phyloP scores from a whole-genome alignment of 202 grass and related monocot species.

The Musa balbisiana region DNA sequence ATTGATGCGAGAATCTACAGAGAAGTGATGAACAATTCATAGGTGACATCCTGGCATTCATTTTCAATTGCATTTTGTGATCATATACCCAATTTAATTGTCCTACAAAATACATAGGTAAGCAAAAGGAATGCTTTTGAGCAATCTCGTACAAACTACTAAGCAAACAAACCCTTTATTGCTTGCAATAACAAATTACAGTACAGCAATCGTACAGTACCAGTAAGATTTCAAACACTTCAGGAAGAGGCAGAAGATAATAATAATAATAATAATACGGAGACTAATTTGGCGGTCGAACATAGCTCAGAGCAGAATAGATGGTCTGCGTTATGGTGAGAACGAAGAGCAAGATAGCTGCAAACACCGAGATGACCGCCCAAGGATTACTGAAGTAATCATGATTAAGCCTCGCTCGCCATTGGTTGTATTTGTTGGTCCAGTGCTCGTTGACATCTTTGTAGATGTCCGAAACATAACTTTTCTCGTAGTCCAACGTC shows the following conservation, averaged over 20 bases:
- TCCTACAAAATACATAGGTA: background rate
- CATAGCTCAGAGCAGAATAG: no score
- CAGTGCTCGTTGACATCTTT: background rate
- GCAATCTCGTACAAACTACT: background rate
- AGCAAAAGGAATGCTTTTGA: background rate
- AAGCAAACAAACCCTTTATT: background rate
- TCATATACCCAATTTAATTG: no score
- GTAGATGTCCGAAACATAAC: background rate
- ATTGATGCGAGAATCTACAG: no score
- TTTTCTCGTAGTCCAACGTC: no score
- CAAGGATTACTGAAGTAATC: background rate
- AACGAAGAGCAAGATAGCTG: background rate
- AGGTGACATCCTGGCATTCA: no score
- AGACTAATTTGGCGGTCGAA: no score
- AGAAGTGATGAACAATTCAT: no score
- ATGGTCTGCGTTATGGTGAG: background rate
- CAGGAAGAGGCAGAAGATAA: background rate
- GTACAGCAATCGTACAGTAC: no score
- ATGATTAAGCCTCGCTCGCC: background rate
- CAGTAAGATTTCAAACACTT: no score
- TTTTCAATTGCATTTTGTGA: no score
- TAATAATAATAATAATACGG: no score
- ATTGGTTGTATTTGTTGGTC: background rate
- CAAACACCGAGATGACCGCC: conserved; percentile 9
- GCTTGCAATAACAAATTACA: no score